Percentiles rank a stretch among this genome's conserved stretches.
Evolutionary conservation across 345 rosid species (phyloP).

Genomic region (Brassica napus): Da-Ae NC_063451.1:42581001-42581500

Average conservation of each 20-base stretch:
- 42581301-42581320: too few relatives aligned
- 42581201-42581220: background rate
- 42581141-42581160: constrained; percentile 69
- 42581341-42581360: background rate
- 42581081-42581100: constrained; percentile 93
- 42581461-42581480: too few relatives aligned
- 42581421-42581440: too few relatives aligned
- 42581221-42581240: background rate
- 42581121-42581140: constrained; percentile 71
- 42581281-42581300: too few relatives aligned
- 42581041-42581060: constrained; percentile 97
- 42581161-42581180: constrained; percentile 56
- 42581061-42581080: constrained; percentile 85
- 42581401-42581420: too few relatives aligned
- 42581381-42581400: too few relatives aligned
- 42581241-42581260: background rate
- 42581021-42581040: constrained; percentile 64
- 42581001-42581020: constrained; percentile 64
- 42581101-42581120: constrained; percentile 85
- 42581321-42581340: background rate
- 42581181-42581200: background rate
- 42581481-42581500: too few relatives aligned
- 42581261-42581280: background rate
- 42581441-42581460: too few relatives aligned
- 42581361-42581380: too few relatives aligned